Base-by-base conservation (phyloP, 441 rosid genomes). In the Gossypium schwendimanii region DNA sequence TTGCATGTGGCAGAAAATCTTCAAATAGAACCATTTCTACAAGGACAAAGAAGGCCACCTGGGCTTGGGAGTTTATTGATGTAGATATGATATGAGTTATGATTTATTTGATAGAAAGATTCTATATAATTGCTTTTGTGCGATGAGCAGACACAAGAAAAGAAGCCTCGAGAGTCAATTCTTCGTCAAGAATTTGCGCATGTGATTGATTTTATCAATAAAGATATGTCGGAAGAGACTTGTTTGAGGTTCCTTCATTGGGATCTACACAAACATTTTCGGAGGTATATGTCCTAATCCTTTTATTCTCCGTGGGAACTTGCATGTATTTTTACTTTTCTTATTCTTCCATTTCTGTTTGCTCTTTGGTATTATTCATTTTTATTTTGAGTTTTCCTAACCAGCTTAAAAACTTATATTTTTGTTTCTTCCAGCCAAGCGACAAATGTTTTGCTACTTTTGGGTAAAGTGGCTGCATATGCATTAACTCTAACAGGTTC, bases 161-260 rank as follows among this genome's bases (percentile, higher is more conserved):
- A 84, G 87, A 96, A 74, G 87, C 99, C 99, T 66, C 90, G 99
- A 72, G 99, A 96, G 77, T 88, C 92, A 9, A 96, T 93, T 82
- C 90, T 96, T 44, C 85, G 97, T 70, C 79, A 89, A 58, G 99
- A 93, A 86, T 93, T 96, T 85, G 97, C 97, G 57, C 88, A 84
- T 85, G 98, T 98, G 63, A 89, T 96, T 78, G 92, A 88, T 78
- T 86, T 79, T 76, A 90, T 96, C 70, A 96, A 96, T 78, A 93
- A 88, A 84, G 89, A 83, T 86, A 78, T 92, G 69, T 74, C 94
- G 6, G 97, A 88, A 80, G 96, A 96, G 80, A 85, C 85, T 62
- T 88, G 81, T 57, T 73, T 96, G 52, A 87, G 89, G 79, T 96
- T 90, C 80, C 91, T 91, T 79, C 96, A 91, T 70, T 91, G 92